Evolutionary conservation across 306 rosid species (phyloP).

Genomic region (Citrullus colocynthis): DNA sequence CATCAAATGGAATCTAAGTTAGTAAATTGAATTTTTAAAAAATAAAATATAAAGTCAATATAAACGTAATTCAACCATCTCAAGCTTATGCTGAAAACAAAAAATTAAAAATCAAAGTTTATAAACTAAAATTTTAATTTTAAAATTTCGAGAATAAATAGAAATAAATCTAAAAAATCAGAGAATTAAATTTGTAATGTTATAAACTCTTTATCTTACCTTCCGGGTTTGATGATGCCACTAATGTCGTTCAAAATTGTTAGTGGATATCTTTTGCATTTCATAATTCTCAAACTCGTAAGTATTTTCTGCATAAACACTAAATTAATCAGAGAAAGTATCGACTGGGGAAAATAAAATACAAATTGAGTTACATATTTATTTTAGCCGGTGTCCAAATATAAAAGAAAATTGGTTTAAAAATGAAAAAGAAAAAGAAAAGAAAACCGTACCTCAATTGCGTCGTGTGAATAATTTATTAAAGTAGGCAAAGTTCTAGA

Average conservation of each 20-base stretch:
- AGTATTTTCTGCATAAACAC: constrained; percentile 31
- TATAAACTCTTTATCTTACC: constrained; percentile 17
- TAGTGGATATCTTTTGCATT: constrained; percentile 38
- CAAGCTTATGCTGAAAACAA: too few species aligned
- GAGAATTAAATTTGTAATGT: too few species aligned
- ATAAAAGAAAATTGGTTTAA: background rate
- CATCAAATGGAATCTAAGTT: too few species aligned
- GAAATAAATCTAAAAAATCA: too few species aligned
- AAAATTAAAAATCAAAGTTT: too few species aligned
- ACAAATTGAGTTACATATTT: background rate
- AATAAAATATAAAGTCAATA: too few species aligned
- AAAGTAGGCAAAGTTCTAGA: constrained; percentile 70
- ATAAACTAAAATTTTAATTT: too few species aligned
- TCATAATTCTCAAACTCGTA: constrained; percentile 28
- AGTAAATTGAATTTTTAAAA: too few species aligned
- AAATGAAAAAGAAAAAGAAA: too few species aligned
- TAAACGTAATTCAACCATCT: too few species aligned
- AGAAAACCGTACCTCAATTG: constrained; percentile 32
- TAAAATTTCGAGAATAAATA: too few species aligned
- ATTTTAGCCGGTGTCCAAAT: background rate
- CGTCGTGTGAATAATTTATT: constrained; percentile 26
- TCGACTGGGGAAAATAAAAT: background rate
- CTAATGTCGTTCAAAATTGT: constrained; percentile 41
- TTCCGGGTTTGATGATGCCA: constrained; percentile 67
- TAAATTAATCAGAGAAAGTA: background rate